Base-by-base conservation (phyloP, 345 rosid species). In the Erucastrum elatum region DNA sequence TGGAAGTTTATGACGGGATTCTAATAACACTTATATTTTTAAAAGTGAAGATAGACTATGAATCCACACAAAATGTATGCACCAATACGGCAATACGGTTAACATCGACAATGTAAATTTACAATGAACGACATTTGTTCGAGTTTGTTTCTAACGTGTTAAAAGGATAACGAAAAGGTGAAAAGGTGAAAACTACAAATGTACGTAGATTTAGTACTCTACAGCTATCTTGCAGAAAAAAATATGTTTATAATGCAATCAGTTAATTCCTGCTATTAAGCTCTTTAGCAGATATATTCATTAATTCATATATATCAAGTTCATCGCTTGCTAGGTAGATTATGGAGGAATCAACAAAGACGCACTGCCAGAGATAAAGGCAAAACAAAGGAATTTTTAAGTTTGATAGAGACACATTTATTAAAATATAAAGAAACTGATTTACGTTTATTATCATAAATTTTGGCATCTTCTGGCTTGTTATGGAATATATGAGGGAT, bases 401-500 rank as follows among this genome's bases (percentile, higher is more conserved):
- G 49, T 33, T 30, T 16, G 46, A 9, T 17, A 56, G 15, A 58
- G 60, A 21, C 62, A 59, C 10, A 44, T 30, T 12, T 26, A 61
- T 46, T 16, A 6, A 41, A 10, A 77, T 46, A 77, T 62, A 34
- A 62, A 60, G 4, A 76, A 68, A 69, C 6, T 30, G 8, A 21
- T 61, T 13, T 61, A 29, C 44, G 25, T 29, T 60, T 46, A 17
- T 49, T 30, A 70, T 64, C 62, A 76, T 76, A 51, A 16, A 55
- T 4, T 27, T 72, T 65, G 76, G 77, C 77, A 72, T 71, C 72
- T 72, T 72, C n/a, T 77, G 76, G 51, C 41, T 25, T 27, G 21
- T 21, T 21, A 21, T 21, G 21, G 21, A 21, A 0, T 21, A 21
- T 21, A 21, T 21, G 21, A 21, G 21, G 21, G 21, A 21, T 21